phyloP scores from a whole-genome alignment of 2,329 filamentous ascomycete genomes.

The Alternaria incomplexa region DNA sequence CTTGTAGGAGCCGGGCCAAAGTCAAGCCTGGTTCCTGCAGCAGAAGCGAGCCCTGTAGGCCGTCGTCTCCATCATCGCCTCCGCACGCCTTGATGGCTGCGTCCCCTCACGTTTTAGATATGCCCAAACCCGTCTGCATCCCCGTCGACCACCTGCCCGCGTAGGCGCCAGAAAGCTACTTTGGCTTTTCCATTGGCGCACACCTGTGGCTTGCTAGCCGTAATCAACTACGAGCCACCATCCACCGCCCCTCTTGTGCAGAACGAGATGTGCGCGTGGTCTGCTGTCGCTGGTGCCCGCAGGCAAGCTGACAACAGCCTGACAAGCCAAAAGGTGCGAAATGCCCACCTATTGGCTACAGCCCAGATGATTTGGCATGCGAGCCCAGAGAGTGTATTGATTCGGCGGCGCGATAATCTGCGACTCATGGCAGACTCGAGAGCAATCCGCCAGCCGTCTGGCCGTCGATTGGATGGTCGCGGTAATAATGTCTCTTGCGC shows the following conservation, averaged over 20 bases:
- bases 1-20: slow-evolving; percentile 9
- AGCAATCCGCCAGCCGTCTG: background rate
- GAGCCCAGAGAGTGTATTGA: slow-evolving; percentile 1
- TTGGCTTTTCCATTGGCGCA: slow-evolving; percentile 11
- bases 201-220: slow-evolving; percentile 12
- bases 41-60: slow-evolving; percentile 15
- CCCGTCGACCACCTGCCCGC: background rate
- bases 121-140: slow-evolving; percentile 6
- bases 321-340: background rate
- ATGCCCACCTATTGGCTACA: background rate
- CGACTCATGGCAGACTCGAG: background rate
- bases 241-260: slow-evolving; percentile 3
- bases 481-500: background rate
- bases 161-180: slow-evolving; percentile 4
- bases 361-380: background rate
- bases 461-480: background rate
- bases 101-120: slow-evolving; percentile 12
- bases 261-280: slow-evolving; percentile 6
- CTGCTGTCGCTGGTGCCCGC: slow-evolving; percentile 3
- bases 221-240: slow-evolving; percentile 10
- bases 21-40: slow-evolving; percentile 23
- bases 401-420: background rate
- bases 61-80: slow-evolving; percentile 22
- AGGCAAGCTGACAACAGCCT: background rate
- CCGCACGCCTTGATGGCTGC: slow-evolving; percentile 6